phyloP scores from a whole-genome alignment of 2,329 filamentous ascomycete genomes.

The Sporothrix dimorphospora region DNA sequence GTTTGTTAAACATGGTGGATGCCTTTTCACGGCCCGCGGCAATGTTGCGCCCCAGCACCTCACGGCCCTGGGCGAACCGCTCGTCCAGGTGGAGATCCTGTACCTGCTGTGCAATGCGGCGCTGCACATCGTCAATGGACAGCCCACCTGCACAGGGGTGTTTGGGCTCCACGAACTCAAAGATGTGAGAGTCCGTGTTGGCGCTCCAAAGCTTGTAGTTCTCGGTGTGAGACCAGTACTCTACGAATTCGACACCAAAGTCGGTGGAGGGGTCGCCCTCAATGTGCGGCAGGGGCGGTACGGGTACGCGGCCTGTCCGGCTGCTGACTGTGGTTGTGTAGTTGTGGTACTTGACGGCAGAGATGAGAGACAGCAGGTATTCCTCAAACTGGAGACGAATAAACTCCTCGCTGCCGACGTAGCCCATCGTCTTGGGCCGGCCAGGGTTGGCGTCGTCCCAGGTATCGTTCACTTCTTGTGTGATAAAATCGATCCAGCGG shows the following conservation, averaged over 20 bases:
- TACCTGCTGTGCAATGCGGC: slow-evolving; percentile 86
- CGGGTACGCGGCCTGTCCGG: slow-evolving; percentile 47
- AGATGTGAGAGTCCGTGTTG: slow-evolving; percentile 82
- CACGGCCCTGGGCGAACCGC: slow-evolving; percentile 77
- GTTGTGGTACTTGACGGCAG: slow-evolving; percentile 85
- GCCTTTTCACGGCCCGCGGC: slow-evolving; percentile 87
- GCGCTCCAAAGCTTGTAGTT: slow-evolving; percentile 89
- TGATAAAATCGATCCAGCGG: slow-evolving; percentile 95
- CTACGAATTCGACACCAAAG: slow-evolving; percentile 81
- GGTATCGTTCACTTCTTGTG: slow-evolving; percentile 89
- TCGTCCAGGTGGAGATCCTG: slow-evolving; percentile 94
- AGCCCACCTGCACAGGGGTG: slow-evolving; percentile 93
- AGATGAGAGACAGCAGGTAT: slow-evolving; percentile 86
- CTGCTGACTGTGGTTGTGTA: slow-evolving; percentile 64
- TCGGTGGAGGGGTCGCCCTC: slow-evolving; percentile 85
- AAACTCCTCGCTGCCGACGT: slow-evolving; percentile 94
- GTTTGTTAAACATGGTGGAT: slow-evolving; percentile 79
- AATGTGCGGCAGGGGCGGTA: slow-evolving; percentile 59
- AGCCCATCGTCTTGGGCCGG: slow-evolving; percentile 91
- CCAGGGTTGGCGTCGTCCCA: slow-evolving; percentile 93
- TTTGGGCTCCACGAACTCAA: slow-evolving; percentile 89
- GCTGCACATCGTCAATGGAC: slow-evolving; percentile 91
- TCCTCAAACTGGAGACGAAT: slow-evolving; percentile 97
- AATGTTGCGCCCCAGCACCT: slow-evolving; percentile 86
- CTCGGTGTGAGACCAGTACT: slow-evolving; percentile 84